Base-by-base conservation (phyloP, 1,139 yeast genomes). In the Yamadazyma atlantica region DNA sequence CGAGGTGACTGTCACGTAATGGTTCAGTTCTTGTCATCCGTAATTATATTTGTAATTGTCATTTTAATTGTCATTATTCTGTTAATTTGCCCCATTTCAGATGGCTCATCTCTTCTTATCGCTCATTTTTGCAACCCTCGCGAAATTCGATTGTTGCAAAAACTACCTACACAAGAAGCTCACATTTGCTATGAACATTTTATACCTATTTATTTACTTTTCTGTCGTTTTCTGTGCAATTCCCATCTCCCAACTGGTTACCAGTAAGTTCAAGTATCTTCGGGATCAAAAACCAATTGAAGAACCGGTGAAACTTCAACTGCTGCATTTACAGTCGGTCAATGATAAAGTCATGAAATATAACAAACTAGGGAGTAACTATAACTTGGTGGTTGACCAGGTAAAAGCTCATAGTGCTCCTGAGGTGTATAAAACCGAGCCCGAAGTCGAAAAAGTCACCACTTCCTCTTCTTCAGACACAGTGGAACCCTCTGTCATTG, bases 291-390 rank as follows among this genome's bases (percentile, higher is more conserved):
- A 7, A 15, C 17, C 13, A 3, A 18, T 11, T 12, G 23, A 14
- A 3, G 21, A 23, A 12, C 34, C 31, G 12, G 14, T 24, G 22
- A 23, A 29, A 11, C 24, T 16, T 23, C 45, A 21, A 25, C 33
- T 32, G 26, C 44, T 40, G 43, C 36, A 40, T 18, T 34, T 38
- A 24, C 28, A 26, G 12, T 25, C 35, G 9, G 17, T 42, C 4
- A 35, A 33, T 18, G 44, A 45, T 22, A 32, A 36, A 13, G 44
- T 32, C 8, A 33, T 39, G 19, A 39, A 38, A 11, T 36, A 18
- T 29, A 40, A 41, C 25, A 35, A 33, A 15, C 34, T 47, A 13
- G 51, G 51, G 3, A 34, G 28, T 12, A 44, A 42, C 13, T 18
- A 26, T 24, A 16, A 33, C 17, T 30, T 37, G 30, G 29, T 44